These are phyloP conservation scores for Rubia yunnanensis DNA, from an alignment of 257 asterid genomes.

Conservation along the genomic window DNA sequence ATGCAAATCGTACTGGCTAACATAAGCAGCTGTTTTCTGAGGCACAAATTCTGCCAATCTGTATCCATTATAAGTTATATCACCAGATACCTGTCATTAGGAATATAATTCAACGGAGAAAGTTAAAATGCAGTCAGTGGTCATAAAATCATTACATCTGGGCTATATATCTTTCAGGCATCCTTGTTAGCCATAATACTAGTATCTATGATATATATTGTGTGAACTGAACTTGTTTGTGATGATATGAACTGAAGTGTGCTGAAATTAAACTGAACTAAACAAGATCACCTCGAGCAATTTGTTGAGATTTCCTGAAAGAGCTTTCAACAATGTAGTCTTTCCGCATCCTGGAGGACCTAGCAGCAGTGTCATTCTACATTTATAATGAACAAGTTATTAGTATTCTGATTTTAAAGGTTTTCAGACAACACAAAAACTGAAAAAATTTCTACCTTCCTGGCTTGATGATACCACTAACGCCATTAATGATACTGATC, in stretches of 20 bases:
- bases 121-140: too few species aligned
- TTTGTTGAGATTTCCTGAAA: constrained; percentile 54
- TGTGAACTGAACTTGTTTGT: too few species aligned
- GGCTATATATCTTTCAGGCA: too few species aligned
- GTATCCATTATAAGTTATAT: constrained; percentile 50
- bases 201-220: too few species aligned
- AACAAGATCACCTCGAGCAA: constrained; percentile 42
- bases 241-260: too few species aligned
- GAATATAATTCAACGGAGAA: too few species aligned
- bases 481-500: constrained; percentile 42
- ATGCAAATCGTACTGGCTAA: constrained; percentile 61
- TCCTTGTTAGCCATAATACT: too few species aligned
- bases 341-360: constrained; percentile 82
- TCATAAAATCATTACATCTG: too few species aligned
- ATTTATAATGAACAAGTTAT: constrained; percentile 4
- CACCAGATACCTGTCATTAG: constrained; percentile 56
- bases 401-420: not conserved
- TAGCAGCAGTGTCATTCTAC: constrained; percentile 59
- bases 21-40: constrained; percentile 64
- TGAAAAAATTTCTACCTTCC: constrained; percentile 35
- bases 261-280: too few species aligned
- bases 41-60: constrained; percentile 50
- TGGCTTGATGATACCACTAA: constrained; percentile 56
- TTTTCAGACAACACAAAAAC: not conserved
- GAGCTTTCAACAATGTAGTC: constrained; percentile 57